Evolutionary conservation across 768 basidiomycete genomes (phyloP).

Genomic region (Suillus spraguei): DNA sequence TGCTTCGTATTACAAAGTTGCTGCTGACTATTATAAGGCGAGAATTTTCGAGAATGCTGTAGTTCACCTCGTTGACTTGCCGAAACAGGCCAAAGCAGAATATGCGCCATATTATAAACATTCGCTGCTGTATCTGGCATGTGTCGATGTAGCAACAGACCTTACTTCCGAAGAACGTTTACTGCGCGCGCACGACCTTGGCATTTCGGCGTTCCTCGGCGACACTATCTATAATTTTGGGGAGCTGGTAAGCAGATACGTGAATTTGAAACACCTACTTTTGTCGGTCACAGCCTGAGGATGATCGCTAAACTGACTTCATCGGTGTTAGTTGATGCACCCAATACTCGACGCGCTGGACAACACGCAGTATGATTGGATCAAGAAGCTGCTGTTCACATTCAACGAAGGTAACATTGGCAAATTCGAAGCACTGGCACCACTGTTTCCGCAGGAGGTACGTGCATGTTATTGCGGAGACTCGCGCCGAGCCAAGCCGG

Average conservation of each 20-base stretch:
- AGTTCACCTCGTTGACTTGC: constrained; percentile 6
- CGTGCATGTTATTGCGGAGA: constrained; percentile 32
- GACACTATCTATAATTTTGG: constrained; percentile 99
- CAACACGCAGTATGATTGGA: constrained; percentile 85
- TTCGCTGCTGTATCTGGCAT: constrained; percentile 94
- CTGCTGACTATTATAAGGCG: constrained; percentile 95
- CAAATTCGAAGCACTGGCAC: constrained; percentile 90
- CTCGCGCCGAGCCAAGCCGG: constrained; percentile 23
- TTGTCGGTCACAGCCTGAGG: constrained; percentile 12
- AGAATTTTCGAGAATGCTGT: constrained; percentile 14
- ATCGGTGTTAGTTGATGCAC: constrained; percentile 78
- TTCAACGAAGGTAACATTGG: constrained; percentile 99
- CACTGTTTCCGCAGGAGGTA: constrained; percentile 88
- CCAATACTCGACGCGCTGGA: constrained; percentile 90
- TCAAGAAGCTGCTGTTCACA: constrained; percentile 88
- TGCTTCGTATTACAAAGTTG: constrained; percentile 91
- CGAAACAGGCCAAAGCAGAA: constrained; percentile 82
- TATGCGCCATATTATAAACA: constrained; percentile 95
- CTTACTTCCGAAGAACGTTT: constrained; percentile 79
- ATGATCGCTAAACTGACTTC: constrained; percentile 19
- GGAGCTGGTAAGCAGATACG: constrained; percentile 71
- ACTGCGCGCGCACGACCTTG: constrained; percentile 88
- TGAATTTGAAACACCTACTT: constrained; percentile 18
- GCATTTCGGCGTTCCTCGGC: constrained; percentile 88
- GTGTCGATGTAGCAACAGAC: constrained; percentile 81